Conservation (phyloP, 2,329 filamentous ascomycete genomes). For the Claviceps sp. region DNA sequence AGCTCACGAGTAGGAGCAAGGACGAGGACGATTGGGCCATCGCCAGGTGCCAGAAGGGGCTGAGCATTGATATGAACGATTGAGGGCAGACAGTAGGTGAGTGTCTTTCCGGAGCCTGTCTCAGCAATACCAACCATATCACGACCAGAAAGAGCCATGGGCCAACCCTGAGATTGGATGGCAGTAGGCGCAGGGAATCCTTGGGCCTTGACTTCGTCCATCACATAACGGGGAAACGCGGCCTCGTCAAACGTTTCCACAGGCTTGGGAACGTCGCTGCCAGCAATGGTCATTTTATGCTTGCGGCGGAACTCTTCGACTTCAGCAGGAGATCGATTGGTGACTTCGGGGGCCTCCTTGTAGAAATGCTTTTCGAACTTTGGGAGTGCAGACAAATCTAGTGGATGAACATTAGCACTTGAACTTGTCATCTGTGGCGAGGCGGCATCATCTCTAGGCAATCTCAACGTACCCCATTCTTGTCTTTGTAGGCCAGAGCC, state of each 20-base stretch:
- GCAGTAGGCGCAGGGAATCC: slow-evolving; percentile 87
- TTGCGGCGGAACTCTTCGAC: slow-evolving; percentile 80
- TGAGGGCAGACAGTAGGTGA: slow-evolving; percentile 93
- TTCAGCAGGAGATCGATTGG: slow-evolving; percentile 59
- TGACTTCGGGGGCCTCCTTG: slow-evolving; percentile 79
- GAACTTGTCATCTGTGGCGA: neutral
- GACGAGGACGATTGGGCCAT: slow-evolving; percentile 92
- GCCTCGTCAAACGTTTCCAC: slow-evolving; percentile 97
- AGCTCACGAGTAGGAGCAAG: slow-evolving; percentile 94
- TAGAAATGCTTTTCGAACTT: slow-evolving; percentile 99
- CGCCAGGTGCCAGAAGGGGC: slow-evolving; percentile 84
- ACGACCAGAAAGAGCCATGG: slow-evolving; percentile 94
- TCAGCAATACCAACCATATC: slow-evolving; percentile 98
- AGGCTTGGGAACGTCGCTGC: slow-evolving; percentile 73
- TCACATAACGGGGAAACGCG: slow-evolving; percentile 90
- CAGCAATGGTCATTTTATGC: slow-evolving; percentile 72
- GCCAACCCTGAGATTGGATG: slow-evolving; percentile 98
- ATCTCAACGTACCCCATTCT: slow-evolving; percentile 60
- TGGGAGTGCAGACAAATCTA: slow-evolving; percentile 65
- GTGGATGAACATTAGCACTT: neutral
- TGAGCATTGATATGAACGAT: slow-evolving; percentile 99
- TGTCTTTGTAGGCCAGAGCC: slow-evolving; percentile 80
- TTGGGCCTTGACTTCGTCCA: slow-evolving; percentile 97
- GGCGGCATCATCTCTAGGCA: neutral
- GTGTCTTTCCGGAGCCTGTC: slow-evolving; percentile 96